phyloP scores from a whole-genome alignment of 1,284 basidiomycete genomes.

The Neolentinus lepideus region DNA sequence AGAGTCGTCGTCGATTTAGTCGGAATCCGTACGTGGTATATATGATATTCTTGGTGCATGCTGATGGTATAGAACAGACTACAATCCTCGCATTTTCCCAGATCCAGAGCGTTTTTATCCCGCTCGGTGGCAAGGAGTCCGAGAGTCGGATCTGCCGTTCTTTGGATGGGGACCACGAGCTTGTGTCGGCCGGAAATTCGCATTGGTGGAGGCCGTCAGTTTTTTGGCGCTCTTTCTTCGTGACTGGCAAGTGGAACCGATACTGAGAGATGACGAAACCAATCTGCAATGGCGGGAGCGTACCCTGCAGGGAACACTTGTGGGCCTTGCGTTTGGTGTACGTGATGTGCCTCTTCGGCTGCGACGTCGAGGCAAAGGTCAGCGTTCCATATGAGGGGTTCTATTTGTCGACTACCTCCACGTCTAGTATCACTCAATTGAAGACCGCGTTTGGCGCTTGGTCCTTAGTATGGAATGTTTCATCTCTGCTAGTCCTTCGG shows the following conservation, averaged over 20 bases:
- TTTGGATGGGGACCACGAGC: slow-evolving; percentile 40
- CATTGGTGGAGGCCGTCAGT: slow-evolving; percentile 40
- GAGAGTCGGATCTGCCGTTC: slow-evolving; percentile 21
- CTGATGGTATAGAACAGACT: slow-evolving; percentile 14
- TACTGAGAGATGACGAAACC: not conserved
- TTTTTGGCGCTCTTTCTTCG: slow-evolving; percentile 42
- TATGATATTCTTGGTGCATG: not conserved
- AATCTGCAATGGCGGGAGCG: not conserved
- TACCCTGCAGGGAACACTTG: not conserved
- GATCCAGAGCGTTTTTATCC: slow-evolving; percentile 30
- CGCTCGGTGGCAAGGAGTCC: slow-evolving; percentile 30
- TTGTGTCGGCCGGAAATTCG: slow-evolving; percentile 45
- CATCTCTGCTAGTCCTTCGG: too few species aligned
- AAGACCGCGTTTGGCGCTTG: too few species aligned
- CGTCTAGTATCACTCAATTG: too few species aligned
- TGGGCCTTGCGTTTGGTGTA: not conserved
- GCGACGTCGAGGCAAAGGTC: not conserved
- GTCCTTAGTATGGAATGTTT: too few species aligned
- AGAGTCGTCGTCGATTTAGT: slow-evolving; percentile 41
- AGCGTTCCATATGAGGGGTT: not conserved
- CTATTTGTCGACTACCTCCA: not conserved
- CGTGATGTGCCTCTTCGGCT: not conserved
- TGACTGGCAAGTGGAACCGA: slow-evolving; percentile 37
- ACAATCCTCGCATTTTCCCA: slow-evolving; percentile 30
- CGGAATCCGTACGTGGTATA: slow-evolving; percentile 36